phyloP scores from a whole-genome alignment of 2,329 filamentous ascomycete genomes.

The Fusarium gaditjirri region DNA sequence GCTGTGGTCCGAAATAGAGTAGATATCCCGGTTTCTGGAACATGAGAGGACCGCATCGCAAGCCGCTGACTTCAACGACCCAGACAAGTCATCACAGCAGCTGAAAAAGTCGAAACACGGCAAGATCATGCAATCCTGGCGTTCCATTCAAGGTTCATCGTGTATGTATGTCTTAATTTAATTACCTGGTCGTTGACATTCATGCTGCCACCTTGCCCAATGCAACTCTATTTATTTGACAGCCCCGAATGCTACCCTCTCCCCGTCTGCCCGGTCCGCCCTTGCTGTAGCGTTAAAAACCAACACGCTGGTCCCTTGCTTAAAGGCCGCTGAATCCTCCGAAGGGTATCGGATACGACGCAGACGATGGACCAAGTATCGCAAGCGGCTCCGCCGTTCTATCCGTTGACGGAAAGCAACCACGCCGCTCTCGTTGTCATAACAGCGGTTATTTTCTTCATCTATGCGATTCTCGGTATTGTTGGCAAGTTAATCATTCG shows the following conservation, averaged over 20 bases:
- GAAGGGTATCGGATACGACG: background rate
- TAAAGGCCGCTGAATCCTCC: background rate
- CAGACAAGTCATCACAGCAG: background rate
- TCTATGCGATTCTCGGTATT: conserved; percentile 37
- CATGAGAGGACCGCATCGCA: background rate
- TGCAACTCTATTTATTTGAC: conserved; percentile 5
- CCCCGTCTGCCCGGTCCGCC: conserved; percentile 2
- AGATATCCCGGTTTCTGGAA: background rate
- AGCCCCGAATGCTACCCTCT: conserved; percentile 5
- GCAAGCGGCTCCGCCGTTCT: conserved; percentile 35
- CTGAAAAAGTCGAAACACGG: background rate
- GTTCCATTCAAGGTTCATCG: background rate
- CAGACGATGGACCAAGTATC: conserved; percentile 18
- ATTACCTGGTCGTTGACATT: background rate
- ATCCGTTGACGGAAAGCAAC: conserved; percentile 33
- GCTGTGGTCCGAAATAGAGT: background rate
- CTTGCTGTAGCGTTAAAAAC: conserved; percentile 2
- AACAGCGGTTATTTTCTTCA: conserved; percentile 32
- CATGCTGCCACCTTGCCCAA: background rate
- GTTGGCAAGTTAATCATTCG: conserved; percentile 39
- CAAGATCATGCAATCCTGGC: background rate
- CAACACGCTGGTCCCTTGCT: background rate
- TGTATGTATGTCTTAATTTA: background rate
- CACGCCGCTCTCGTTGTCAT: conserved; percentile 40
- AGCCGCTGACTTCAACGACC: background rate